phyloP scores from a whole-genome alignment of 768 basidiomycete species.

The Hemileccinum rubropunctum region DNA sequence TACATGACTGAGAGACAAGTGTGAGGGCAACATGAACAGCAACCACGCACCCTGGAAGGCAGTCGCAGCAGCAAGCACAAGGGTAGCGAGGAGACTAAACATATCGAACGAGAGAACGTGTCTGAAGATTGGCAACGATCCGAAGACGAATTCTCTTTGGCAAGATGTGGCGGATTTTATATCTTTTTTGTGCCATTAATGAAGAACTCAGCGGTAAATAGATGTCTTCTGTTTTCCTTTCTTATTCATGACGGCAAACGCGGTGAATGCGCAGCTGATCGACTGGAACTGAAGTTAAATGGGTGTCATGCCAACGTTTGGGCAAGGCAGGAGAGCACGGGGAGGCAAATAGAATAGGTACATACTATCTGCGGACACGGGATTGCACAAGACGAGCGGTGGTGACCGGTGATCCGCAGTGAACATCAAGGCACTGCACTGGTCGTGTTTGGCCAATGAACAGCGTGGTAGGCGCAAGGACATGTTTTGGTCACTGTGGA shows the following conservation, averaged over 20 bases:
- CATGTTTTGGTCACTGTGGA: too few relatives aligned
- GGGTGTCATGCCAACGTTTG: too few relatives aligned
- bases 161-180: conserved; percentile 17
- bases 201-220: not conserved
- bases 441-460: too few relatives aligned
- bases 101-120: conserved; percentile 7
- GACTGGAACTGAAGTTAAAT: too few relatives aligned
- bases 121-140: not conserved
- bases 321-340: too few relatives aligned
- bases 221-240: not conserved
- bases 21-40: not conserved
- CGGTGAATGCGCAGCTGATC: too few relatives aligned
- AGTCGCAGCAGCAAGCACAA: conserved; percentile 14
- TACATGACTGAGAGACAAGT: conserved; percentile 17
- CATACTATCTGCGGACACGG: too few relatives aligned
- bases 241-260: not conserved
- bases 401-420: too few relatives aligned
- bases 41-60: conserved; percentile 17
- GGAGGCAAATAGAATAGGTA: too few relatives aligned
- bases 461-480: too few relatives aligned
- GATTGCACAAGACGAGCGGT: too few relatives aligned
- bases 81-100: conserved; percentile 16
- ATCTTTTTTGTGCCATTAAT: not conserved
- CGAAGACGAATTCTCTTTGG: not conserved
- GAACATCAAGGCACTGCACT: too few relatives aligned